Evolutionary conservation across 768 basidiomycete genomes (phyloP).

Genomic region (Albatrellus ellisii): DNA sequence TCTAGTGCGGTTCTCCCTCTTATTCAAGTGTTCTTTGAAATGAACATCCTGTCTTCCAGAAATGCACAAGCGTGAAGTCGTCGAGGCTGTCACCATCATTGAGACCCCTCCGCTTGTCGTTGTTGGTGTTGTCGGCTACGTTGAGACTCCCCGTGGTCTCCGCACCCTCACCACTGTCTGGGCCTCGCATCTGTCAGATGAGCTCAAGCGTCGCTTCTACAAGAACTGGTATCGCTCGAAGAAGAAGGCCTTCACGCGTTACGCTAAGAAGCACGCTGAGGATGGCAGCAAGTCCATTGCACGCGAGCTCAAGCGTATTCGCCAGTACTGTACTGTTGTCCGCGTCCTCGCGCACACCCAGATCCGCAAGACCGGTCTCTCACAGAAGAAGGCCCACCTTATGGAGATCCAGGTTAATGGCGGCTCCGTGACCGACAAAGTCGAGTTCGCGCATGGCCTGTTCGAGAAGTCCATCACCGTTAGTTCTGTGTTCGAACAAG

Average conservation of each 20-base stretch:
- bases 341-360: constrained; percentile 99
- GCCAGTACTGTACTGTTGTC: constrained; percentile 99
- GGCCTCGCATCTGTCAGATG: constrained; percentile 97
- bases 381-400: constrained; percentile 98
- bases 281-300: constrained; percentile 83
- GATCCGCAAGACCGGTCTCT: constrained; percentile 93
- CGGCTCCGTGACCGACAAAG: constrained; percentile 92
- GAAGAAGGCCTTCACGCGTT: constrained; percentile 99
- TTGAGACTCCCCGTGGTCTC: constrained; percentile 98
- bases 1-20: constrained; percentile 63
- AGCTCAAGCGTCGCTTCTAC: constrained; percentile 98
- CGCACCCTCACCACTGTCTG: constrained; percentile 97
- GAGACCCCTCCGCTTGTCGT: constrained; percentile 96
- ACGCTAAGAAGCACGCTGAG: constrained; percentile 98
- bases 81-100: constrained; percentile 91
- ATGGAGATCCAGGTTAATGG: constrained; percentile 99
- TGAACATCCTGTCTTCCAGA: constrained; percentile 34
- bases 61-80: constrained; percentile 99
- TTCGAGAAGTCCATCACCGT: constrained; percentile 97
- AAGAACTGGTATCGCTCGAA: constrained; percentile 99
- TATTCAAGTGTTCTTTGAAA: neutral
- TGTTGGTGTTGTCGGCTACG: constrained; percentile 97
- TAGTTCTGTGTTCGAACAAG: constrained; percentile 81
- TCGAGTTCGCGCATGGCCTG: constrained; percentile 83
- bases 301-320: constrained; percentile 97